phyloP scores from a whole-genome alignment of 768 basidiomycete genomes.

The Lactarius trivialis region DNA sequence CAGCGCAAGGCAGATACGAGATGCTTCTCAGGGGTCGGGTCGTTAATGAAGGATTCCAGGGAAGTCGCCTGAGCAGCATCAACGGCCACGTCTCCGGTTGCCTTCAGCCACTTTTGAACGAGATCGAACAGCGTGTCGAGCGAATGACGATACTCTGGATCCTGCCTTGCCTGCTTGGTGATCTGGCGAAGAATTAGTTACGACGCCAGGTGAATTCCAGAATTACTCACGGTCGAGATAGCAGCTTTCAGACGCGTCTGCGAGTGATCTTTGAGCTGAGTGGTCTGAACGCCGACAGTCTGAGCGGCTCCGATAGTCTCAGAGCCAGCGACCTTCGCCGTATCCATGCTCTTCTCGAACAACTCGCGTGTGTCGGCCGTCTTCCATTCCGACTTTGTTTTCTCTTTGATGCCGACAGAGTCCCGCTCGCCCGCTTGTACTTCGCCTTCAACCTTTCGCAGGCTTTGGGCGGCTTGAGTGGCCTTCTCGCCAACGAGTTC shows the following conservation, averaged over 20 bases:
- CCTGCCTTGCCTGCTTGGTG: constrained; percentile 56
- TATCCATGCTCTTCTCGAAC: constrained; percentile 66
- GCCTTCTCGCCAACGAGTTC: constrained; percentile 52
- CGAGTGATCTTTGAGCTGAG: constrained; percentile 37
- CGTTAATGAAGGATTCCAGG: constrained; percentile 50
- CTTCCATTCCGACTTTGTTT: constrained; percentile 39
- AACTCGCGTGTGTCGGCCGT: constrained; percentile 42
- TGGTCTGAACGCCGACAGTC: constrained; percentile 40
- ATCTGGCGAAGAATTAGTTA: constrained; percentile 37
- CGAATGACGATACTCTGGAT: constrained; percentile 51
- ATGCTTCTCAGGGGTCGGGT: constrained; percentile 59
- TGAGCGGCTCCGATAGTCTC: constrained; percentile 37
- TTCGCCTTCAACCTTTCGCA: constrained; percentile 51
- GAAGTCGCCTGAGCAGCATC: constrained; percentile 39
- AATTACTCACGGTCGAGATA: constrained; percentile 41
- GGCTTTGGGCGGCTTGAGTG: constrained; percentile 40
- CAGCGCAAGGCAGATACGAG: constrained; percentile 44
- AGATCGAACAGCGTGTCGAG: constrained; percentile 52
- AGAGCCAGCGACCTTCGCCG: constrained; percentile 50
- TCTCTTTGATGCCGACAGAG: constrained; percentile 46
- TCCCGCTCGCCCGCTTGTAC: constrained; percentile 58
- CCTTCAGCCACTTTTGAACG: constrained; percentile 50
- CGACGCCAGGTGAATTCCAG: neutral
- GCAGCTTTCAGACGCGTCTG: constrained; percentile 42
- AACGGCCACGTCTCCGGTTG: constrained; percentile 44